These are phyloP conservation scores for Niveomyces coronatus DNA, from an alignment of 2,329 filamentous ascomycete species.

Conservation along the genomic window DNA sequence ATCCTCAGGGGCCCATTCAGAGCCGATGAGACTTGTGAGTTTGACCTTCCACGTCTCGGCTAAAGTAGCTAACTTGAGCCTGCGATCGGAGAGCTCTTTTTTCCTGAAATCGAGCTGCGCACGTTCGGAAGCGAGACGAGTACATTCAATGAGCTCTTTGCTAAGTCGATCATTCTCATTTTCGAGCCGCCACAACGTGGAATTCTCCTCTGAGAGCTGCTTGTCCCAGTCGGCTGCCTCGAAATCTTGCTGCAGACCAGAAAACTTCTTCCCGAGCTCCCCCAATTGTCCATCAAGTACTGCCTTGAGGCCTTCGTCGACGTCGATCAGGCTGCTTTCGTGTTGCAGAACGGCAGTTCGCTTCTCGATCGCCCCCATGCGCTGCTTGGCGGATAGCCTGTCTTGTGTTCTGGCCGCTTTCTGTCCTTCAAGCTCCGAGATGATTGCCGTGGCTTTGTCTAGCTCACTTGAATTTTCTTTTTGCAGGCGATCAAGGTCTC, in stretches of 20 bases:
- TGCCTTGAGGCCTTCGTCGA: slow-evolving; percentile 78
- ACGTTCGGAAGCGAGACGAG: slow-evolving; percentile 67
- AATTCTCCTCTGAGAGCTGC: slow-evolving; percentile 56
- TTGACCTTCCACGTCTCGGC: slow-evolving; percentile 62
- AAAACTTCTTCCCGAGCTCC: slow-evolving; percentile 55
- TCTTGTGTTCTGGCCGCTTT: slow-evolving; percentile 64
- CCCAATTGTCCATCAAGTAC: slow-evolving; percentile 63
- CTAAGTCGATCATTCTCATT: slow-evolving; percentile 61
- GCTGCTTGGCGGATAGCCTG: slow-evolving; percentile 62
- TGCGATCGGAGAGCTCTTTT: slow-evolving; percentile 65
- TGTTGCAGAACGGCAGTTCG: slow-evolving; percentile 56
- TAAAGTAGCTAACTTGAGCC: slow-evolving; percentile 68
- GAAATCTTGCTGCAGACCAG: slow-evolving; percentile 51
- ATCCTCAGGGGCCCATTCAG: slow-evolving; percentile 56
- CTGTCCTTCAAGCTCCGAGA: slow-evolving; percentile 65
- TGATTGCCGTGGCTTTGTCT: slow-evolving; percentile 56
- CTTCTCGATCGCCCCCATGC: slow-evolving; percentile 63
- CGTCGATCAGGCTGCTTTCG: slow-evolving; percentile 59
- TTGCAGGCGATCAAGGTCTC: slow-evolving; percentile 63
- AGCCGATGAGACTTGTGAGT: slow-evolving; percentile 53
- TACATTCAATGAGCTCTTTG: slow-evolving; percentile 74
- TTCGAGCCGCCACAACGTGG: slow-evolving; percentile 58
- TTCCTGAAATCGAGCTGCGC: slow-evolving; percentile 76
- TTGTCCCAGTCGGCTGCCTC: slow-evolving; percentile 57
- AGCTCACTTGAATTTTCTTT: slow-evolving; percentile 65